A percentile compares a stretch with the other conserved stretches of the same genome.
These are phyloP conservation scores for Suhomyces bolitotheri DNA, from an alignment of 1,139 yeast genomes.

Conservation along the genomic window DNA sequence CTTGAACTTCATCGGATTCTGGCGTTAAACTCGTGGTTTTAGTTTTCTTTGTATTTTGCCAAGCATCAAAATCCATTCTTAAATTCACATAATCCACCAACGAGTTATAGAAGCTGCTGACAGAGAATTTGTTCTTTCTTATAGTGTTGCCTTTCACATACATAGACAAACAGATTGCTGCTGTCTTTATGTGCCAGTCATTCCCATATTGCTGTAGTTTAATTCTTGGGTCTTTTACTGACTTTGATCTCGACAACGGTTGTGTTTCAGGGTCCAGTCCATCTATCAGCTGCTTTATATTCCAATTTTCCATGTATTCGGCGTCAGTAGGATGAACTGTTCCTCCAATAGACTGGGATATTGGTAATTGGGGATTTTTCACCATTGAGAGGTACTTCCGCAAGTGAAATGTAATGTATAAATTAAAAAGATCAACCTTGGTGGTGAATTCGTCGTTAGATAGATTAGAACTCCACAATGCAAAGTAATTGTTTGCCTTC, in stretches of 20 bases:
- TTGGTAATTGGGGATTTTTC: conserved; percentile 31
- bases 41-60: conserved; percentile 53
- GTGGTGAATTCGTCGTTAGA: conserved; percentile 38
- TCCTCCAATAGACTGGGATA: conserved; percentile 8
- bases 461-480: conserved; percentile 58
- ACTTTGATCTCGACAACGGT: conserved; percentile 17
- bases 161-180: conserved; percentile 57
- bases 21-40: conserved; percentile 1
- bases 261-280: conserved; percentile 9
- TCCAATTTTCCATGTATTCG: conserved; percentile 20
- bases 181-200: conserved; percentile 79
- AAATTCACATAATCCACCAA: conserved; percentile 79
- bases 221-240: conserved; percentile 38
- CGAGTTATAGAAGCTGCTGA: conserved; percentile 70
- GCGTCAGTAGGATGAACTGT: conserved; percentile 5
- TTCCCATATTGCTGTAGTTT: conserved; percentile 65
- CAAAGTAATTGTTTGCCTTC: conserved; percentile 43
- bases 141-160: conserved; percentile 55
- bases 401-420: conserved; percentile 65
- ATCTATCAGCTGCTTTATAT: conserved; percentile 20
- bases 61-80: conserved; percentile 75
- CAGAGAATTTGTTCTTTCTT: conserved; percentile 40
- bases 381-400: conserved; percentile 40
- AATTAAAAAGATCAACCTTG: conserved; percentile 58
- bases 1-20: conserved; percentile 31